These are phyloP conservation scores for Amanita pallidorosea DNA, from an alignment of 768 basidiomycete genomes.

Conservation along the genomic window DNA sequence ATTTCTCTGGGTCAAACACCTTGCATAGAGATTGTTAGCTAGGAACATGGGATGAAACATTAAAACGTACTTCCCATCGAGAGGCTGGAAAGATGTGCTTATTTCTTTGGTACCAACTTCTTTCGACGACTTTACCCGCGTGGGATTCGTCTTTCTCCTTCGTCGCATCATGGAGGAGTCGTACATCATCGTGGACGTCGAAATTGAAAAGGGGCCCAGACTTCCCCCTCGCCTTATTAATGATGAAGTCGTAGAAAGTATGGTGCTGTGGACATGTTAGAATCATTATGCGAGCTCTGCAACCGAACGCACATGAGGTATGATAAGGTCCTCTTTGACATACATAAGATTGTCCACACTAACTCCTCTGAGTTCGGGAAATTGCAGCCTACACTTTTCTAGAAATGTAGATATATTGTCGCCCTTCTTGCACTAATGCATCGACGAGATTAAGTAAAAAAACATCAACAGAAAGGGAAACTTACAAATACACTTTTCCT, in stretches of 20 bases:
- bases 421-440: conserved; percentile 86
- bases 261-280: conserved; percentile 55
- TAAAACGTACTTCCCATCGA: conserved; percentile 78
- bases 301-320: conserved; percentile 68
- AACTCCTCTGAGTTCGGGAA: conserved; percentile 83
- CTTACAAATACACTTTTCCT: conserved; percentile 82
- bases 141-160: conserved; percentile 98
- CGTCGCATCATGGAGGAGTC: conserved; percentile 87
- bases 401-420: conserved; percentile 81
- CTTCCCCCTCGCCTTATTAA: conserved; percentile 97
- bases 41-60: not conserved
- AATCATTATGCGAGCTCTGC: conserved; percentile 1
- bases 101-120: conserved; percentile 90
- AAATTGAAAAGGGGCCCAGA: conserved; percentile 98
- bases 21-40: conserved; percentile 14
- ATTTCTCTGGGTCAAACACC: conserved; percentile 93
- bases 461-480: conserved; percentile 9
- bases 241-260: conserved; percentile 97
- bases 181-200: conserved; percentile 98
- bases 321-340: conserved; percentile 97
- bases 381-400: conserved; percentile 88
- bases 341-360: conserved; percentile 98
- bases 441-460: not conserved
- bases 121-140: conserved; percentile 96
- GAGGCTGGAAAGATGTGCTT: conserved; percentile 98